These are phyloP conservation scores for Dendrocalamus sinicus DNA, from an alignment of 176 grass and related monocot species.

Conservation along the genomic window DNA sequence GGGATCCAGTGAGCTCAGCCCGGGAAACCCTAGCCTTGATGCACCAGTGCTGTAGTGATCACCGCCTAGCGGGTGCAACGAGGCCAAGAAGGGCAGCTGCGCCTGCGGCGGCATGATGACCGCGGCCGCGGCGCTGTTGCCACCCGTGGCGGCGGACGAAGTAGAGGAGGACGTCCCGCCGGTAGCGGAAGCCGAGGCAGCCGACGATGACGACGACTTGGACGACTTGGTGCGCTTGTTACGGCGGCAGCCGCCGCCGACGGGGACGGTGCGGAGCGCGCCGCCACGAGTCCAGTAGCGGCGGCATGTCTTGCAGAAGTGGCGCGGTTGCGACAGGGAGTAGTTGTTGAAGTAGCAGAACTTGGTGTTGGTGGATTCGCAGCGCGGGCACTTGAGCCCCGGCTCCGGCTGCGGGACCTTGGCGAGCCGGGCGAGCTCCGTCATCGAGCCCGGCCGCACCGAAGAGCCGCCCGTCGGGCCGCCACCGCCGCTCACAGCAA, in stretches of 20 bases:
- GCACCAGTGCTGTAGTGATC: slow-evolving; percentile 58
- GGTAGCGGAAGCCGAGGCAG: slow-evolving; percentile 43
- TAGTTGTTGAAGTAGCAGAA: slow-evolving; percentile 99
- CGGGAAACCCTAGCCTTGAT: slow-evolving; percentile 71
- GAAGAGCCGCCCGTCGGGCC: slow-evolving; percentile 22
- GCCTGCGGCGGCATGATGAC: slow-evolving; percentile 40
- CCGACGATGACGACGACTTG: slow-evolving; percentile 56
- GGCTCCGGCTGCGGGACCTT: slow-evolving; percentile 81
- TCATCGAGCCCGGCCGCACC: slow-evolving; percentile 64
- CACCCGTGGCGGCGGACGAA: slow-evolving; percentile 43
- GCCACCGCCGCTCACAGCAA: slow-evolving; percentile 5
- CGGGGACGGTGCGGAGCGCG: slow-evolving; percentile 80
- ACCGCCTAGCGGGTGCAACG: slow-evolving; percentile 58
- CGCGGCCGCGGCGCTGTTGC: slow-evolving; percentile 3
- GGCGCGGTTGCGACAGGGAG: slow-evolving; percentile 93
- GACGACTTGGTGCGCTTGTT: slow-evolving; percentile 91
- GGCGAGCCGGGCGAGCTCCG: slow-evolving; percentile 66
- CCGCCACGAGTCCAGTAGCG: slow-evolving; percentile 95
- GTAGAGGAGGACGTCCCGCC: slow-evolving; percentile 59
- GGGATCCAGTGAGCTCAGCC: slow-evolving; percentile 58
- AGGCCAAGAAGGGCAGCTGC: slow-evolving; percentile 70
- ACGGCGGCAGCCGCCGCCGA: slow-evolving; percentile 86
- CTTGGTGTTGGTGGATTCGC: slow-evolving; percentile 95
- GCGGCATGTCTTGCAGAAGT: slow-evolving; percentile 98
- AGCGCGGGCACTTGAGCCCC: slow-evolving; percentile 92